Conservation (phyloP, 805 yeast genomes). For the Lipomyces yamanashiensis region DNA sequence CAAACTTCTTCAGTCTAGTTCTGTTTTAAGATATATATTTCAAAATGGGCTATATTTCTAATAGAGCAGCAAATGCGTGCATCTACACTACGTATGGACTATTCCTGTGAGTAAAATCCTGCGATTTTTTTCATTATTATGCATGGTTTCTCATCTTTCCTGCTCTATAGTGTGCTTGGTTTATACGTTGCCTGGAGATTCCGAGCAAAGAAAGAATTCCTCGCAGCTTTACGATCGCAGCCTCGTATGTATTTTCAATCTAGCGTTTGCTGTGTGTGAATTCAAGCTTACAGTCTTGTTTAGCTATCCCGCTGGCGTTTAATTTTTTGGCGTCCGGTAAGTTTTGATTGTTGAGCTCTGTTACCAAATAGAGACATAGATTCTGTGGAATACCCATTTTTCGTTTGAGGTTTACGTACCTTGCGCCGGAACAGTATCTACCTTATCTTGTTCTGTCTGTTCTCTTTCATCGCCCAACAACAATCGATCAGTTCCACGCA, state of each 20-base stretch:
- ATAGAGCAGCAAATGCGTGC: conserved; percentile 65
- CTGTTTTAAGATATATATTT: too few species aligned
- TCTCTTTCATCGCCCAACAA: neutral
- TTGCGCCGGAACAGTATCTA: neutral
- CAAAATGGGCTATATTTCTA: conserved; percentile 44
- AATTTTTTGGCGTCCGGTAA: conserved; percentile 90
- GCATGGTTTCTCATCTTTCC: neutral
- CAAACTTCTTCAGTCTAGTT: neutral
- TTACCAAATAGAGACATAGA: neutral
- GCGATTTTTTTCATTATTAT: neutral
- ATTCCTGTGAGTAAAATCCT: conserved; percentile 46
- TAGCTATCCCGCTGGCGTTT: conserved; percentile 70
- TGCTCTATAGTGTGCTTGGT: conserved; percentile 50
- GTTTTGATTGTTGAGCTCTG: conserved; percentile 44
- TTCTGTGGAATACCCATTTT: neutral
- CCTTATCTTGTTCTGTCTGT: neutral
- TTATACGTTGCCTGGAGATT: conserved; percentile 62
- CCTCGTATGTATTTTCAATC: conserved; percentile 50
- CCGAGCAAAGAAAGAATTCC: conserved; percentile 56
- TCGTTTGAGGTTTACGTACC: conserved; percentile 1
- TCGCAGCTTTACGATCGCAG: conserved; percentile 81
- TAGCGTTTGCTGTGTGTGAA: neutral
- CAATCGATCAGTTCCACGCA: neutral
- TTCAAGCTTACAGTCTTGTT: neutral
- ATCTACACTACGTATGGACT: conserved; percentile 64